Base-by-base conservation (phyloP, 192 early-diverging fungal species). In the Umbelopsis isabellina region DNA sequence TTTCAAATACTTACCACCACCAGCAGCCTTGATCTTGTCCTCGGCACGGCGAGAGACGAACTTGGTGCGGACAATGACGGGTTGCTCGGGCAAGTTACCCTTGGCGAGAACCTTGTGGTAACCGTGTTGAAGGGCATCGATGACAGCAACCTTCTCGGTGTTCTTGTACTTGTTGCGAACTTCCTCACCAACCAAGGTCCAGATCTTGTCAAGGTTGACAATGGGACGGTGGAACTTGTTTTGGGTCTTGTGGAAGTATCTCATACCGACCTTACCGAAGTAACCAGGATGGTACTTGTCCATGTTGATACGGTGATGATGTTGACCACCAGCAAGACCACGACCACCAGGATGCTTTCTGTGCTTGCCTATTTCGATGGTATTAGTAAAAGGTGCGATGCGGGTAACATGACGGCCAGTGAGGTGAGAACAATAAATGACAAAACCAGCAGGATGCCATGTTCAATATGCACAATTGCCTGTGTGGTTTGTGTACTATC, bases 231-330 rank as follows among this genome's bases (percentile, higher is more conserved):
- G 90, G 84, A 85, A 86, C 80, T 90, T 73, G 87, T 98, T 94
- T 72, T 87, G 78, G 86, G 94, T 98, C 91, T 91, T 86, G 91
- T 98, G 96, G 94, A 95, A 98, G 86, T 94, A 89, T 78, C 97
- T 93, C 97, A 97, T 97, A 95, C 97, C 97, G 86, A 99, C 96
- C 89, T 99, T 98, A 87, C 97, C 97, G 79, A 97, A 99, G 94
- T 99, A 99, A 84, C 97, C 97, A 75, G 97, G 97, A 89, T 99
- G 97, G 92, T 95, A 98, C 92, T 95, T 99, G 88, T 99, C 97
- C 93, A 99, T 95, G 90, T 97, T 96, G 86, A 97, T 98, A 78
- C 96, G 91, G 90, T 99, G 95, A 86, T 99, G 97, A 86, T 98
- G 96, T 85, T 93, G 91, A 90, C 97, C 97, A 93, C 97, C 96